Base-by-base conservation (phyloP, 306 rosid genomes). In the Sindora glabra region DNA sequence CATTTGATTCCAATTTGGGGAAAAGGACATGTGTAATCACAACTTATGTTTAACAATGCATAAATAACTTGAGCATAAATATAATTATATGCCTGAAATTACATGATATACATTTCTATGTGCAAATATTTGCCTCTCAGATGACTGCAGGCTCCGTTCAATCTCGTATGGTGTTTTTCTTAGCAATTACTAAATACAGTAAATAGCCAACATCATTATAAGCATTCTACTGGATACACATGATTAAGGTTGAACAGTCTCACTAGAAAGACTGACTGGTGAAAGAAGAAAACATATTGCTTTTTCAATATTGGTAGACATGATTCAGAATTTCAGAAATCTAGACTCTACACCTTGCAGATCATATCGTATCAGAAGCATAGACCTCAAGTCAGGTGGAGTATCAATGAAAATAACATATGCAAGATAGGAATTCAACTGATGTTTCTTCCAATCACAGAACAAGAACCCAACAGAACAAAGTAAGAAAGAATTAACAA, bases 391-490 rank as follows among this genome's bases (percentile, higher is more conserved):
- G 16, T 41, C 46, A 40, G 18, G 18, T 24, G 27, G 0, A 41
- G 47, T 2, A 33, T 26, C 53, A 24, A 45, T 36, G 46, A 44
- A 56, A 33, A 30, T 23, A 38, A 69, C 62, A 58, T 24, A 14
- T 4, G 41, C 34, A 24, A 30, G 13, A 25, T 10, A 38, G 8
- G 14, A 41, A 27, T 33, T 8, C 14, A 19, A 57, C 48, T 54
- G 17, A 10, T 26, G n/a, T 48, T 48, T 67, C 71, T 56, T 65
- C 41, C 53, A 16, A 8, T 55, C 36, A 25, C 37, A 19, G 26
- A 56, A 11, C 64, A 70, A 52, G 47, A 19, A 51, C 30, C 30
- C n/a, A n/a, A n/a, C n/a, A n/a, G n/a, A n/a, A n/a, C n/a, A n/a
- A n/a, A n/a, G n/a, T n/a, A n/a, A n/a, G 55, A 5, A n/a, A 41